Percentiles rank a stretch among this genome's conserved stretches.
phyloP scores from a whole-genome alignment of 2,329 filamentous ascomycete species.

The Sclerotinia trifoliorum region DNA sequence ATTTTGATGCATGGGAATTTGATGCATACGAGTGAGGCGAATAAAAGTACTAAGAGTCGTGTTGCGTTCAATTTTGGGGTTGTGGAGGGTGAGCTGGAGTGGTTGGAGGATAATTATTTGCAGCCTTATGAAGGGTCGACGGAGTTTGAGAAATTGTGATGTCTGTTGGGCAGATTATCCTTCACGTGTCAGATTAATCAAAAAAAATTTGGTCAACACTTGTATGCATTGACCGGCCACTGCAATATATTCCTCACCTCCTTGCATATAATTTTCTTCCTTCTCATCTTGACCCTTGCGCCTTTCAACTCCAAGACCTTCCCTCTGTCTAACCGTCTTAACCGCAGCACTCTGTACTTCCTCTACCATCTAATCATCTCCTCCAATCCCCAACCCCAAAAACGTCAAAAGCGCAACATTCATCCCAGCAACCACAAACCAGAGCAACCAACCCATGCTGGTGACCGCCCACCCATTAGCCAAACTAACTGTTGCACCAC shows the following conservation, averaged over 20 bases:
- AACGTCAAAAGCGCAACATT: conserved; percentile 71
- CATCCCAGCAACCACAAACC: conserved; percentile 72
- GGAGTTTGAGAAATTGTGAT: conserved; percentile 10
- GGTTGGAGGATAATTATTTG: conserved; percentile 14
- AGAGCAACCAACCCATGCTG: conserved; percentile 58
- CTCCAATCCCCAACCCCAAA: conserved; percentile 45
- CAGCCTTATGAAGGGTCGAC: conserved; percentile 10
- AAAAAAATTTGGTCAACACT: background rate
- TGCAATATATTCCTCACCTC: background rate
- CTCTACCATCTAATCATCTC: background rate
- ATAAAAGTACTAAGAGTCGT: conserved; percentile 9
- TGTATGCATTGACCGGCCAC: background rate
- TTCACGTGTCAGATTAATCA: background rate
- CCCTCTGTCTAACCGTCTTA: background rate
- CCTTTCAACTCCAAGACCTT: too few species aligned
- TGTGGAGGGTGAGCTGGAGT: background rate
- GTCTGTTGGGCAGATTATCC: background rate
- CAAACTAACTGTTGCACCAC: conserved; percentile 49
- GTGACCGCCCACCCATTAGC: conserved; percentile 65
- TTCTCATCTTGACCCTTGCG: background rate
- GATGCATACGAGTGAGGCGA: conserved; percentile 18
- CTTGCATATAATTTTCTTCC: background rate
- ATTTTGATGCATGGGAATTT: conserved; percentile 20
- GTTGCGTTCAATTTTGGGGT: conserved; percentile 14
- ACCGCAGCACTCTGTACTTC: too few species aligned